A percentile compares a stretch with the other conserved stretches of the same genome.
These are phyloP conservation scores for Simmondsia chinensis DNA, from an alignment of 148 eudicot species.

Conservation along the genomic window DNA sequence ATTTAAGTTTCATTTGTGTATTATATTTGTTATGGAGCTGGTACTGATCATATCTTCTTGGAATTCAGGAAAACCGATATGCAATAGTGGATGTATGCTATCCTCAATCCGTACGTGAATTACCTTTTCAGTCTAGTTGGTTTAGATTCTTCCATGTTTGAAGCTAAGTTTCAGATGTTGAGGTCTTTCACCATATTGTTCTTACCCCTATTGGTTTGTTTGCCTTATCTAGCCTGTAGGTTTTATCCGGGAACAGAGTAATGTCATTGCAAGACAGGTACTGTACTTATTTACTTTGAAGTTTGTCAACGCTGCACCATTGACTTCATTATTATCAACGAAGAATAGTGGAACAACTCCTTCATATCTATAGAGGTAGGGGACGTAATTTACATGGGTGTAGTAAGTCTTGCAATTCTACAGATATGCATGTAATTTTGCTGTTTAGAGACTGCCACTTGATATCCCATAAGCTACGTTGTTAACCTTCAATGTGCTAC, in stretches of 20 bases:
- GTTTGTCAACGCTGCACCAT: too few relatives aligned
- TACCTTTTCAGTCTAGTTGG: slow-evolving; percentile 4
- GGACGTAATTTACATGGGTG: too few relatives aligned
- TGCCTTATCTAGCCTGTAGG: slow-evolving; percentile 77
- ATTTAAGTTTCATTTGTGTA: not conserved
- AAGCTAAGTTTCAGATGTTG: slow-evolving; percentile 1
- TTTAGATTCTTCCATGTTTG: slow-evolving; percentile 5
- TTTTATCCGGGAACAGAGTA: slow-evolving; percentile 82
- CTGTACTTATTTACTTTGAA: slow-evolving; percentile 1
- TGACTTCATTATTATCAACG: not conserved
- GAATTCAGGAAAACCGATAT: slow-evolving; percentile 82
- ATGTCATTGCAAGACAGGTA: slow-evolving; percentile 82
- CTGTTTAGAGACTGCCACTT: too few relatives aligned
- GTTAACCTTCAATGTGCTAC: too few relatives aligned
- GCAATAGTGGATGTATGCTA: slow-evolving; percentile 76
- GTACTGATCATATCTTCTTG: not conserved
- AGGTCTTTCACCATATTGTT: not conserved
- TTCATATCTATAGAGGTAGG: too few relatives aligned
- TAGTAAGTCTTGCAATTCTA: too few relatives aligned
- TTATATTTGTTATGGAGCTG: not conserved
- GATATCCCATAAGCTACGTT: too few relatives aligned
- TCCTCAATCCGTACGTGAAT: slow-evolving; percentile 62
- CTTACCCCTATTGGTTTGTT: slow-evolving; percentile 6
- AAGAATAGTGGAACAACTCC: too few relatives aligned
- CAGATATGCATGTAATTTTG: too few relatives aligned